Conservation (phyloP, 2,329 filamentous ascomycete genomes). For the Epichloe scottii region DNA sequence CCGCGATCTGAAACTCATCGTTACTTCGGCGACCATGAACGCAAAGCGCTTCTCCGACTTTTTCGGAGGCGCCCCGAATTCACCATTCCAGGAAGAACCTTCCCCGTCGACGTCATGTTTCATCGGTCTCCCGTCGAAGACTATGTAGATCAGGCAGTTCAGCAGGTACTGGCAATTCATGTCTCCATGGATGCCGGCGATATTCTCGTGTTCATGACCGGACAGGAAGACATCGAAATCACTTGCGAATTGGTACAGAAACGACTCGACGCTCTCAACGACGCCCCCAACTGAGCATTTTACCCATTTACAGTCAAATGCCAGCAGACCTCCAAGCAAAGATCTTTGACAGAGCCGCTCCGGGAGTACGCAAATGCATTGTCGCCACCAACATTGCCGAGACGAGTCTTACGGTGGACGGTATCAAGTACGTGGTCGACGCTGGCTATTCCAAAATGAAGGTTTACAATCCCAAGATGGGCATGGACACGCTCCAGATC, state of each 20-base stretch:
- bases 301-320: conserved; percentile 99
- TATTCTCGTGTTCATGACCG: conserved; percentile 98
- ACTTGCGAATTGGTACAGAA: conserved; percentile 91
- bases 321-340: conserved; percentile 94
- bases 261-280: conserved; percentile 75
- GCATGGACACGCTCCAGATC: conserved; percentile 97
- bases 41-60: conserved; percentile 91
- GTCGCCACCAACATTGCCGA: conserved; percentile 98
- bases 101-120: conserved; percentile 93
- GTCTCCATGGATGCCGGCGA: conserved; percentile 88
- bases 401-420: conserved; percentile 93
- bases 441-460: conserved; percentile 94
- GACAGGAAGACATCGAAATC: conserved; percentile 94
- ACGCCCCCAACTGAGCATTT: conserved; percentile 83
- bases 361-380: conserved; percentile 91
- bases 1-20: conserved; percentile 87
- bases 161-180: conserved; percentile 90
- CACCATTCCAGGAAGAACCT: conserved; percentile 88
- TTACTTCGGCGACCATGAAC: conserved; percentile 98
- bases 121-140: conserved; percentile 92
- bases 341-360: conserved; percentile 85
- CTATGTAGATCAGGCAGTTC: conserved; percentile 93
- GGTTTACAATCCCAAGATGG: conserved; percentile 97
- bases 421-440: conserved; percentile 98
- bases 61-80: conserved; percentile 96